phyloP scores from a whole-genome alignment of 495 filamentous ascomycete species.

The Penicillium pulvis region DNA sequence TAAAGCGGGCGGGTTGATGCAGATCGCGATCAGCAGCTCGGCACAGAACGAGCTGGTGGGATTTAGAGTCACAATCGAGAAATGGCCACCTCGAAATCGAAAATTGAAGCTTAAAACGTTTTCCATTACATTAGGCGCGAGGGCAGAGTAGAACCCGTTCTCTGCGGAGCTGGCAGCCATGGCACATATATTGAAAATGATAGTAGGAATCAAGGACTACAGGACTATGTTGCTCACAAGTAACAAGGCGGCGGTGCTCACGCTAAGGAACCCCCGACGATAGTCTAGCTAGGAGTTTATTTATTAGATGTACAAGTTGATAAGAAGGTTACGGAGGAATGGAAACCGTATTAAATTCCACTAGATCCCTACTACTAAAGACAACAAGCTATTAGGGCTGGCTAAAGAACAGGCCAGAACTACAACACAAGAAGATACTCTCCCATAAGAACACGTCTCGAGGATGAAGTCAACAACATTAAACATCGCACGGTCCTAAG shows the following conservation, averaged over 20 bases:
- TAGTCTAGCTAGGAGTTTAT: neutral
- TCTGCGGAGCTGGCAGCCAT: too few species aligned
- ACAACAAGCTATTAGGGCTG: slow-evolving; percentile 21
- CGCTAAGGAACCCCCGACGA: slow-evolving; percentile 2
- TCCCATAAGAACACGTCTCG: slow-evolving; percentile 11
- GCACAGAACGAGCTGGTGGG: too few species aligned
- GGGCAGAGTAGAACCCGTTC: too few species aligned
- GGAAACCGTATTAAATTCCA: slow-evolving; percentile 15
- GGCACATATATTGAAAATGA: too few species aligned
- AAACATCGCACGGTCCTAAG: slow-evolving; percentile 12
- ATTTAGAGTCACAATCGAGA: too few species aligned
- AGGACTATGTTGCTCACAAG: neutral
- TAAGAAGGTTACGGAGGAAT: slow-evolving; percentile 9
- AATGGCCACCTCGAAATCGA: too few species aligned
- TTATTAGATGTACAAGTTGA: neutral
- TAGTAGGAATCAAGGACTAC: slow-evolving; percentile 10
- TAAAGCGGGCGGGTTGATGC: too few species aligned
- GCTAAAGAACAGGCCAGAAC: slow-evolving; percentile 25
- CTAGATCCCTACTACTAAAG: slow-evolving; percentile 16
- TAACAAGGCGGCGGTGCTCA: slow-evolving; percentile 3
- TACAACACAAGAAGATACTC: slow-evolving; percentile 14
- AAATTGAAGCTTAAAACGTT: too few species aligned
- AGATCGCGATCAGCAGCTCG: too few species aligned
- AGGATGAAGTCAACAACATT: slow-evolving; percentile 6
- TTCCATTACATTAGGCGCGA: too few species aligned